Evolutionary conservation across 1,139 yeast species (phyloP), one percentile per base, ranked within the genome.

Genomic region (Scheffersomyces illinoinensis): DNA sequence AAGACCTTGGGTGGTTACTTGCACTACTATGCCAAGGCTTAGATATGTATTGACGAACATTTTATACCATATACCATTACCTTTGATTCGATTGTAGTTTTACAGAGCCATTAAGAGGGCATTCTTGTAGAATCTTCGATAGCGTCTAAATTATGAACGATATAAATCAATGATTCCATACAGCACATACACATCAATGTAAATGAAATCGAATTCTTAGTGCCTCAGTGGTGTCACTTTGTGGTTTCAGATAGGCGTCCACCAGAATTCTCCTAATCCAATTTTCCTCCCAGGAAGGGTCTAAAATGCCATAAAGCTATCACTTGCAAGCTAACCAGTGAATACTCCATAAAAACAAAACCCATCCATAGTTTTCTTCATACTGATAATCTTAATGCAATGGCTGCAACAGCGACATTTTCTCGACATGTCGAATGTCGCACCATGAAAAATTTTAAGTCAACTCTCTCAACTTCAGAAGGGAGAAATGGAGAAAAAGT

Each of bases 1-100:
- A 96, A 96, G 83, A 90, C 97, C 33, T 85, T 95, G 76, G 91
- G 96, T 65, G 97, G 98, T 23, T 95, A 92, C 77, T 83, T 95
- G 73, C 98, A 93, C 78, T 93, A 90, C 79, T 89, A 89, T 68
- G 90, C 91, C 54, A 77, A 73, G 68, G 63, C 72, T 39, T 71
- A 66, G 55, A 54, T 48, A 48, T 24, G 51, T 48, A 48, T 20
- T 48, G 21, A 48, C 14, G 51, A 48, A 17, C 12, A 33, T 33
- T 12, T 33, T 33, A 33, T 33, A 33, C 43, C 43, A 8, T 12
- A 33, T 33, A 33, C 43, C 43, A 10, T 33, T 12, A 33, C 14
- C 43, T 7, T 7, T 7, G 14, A 12, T 12, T 4, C 10, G 6
- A 24, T 24, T 24, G 33, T 24, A 24, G 33, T 1, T 24, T 24